Percentiles rank a stretch among this genome's conserved stretches.
Conservation (phyloP, 2,329 filamentous ascomycete species). For the Fusarium torulosum region DNA sequence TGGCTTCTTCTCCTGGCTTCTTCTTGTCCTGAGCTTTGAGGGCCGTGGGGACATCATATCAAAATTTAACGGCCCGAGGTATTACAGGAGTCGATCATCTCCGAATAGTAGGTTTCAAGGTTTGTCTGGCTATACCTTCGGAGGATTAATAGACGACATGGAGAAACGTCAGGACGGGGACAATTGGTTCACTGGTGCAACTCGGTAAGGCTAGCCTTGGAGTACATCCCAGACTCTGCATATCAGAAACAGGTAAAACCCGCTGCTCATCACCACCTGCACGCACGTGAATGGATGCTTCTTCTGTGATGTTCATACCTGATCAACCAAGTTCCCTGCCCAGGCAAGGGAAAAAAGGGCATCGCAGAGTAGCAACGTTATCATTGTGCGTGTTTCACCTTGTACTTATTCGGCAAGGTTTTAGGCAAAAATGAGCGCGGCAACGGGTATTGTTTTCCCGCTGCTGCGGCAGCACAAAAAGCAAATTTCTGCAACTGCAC, state of each 20-base stretch:
- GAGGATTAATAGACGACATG: constrained; percentile 7
- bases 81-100: constrained; percentile 9
- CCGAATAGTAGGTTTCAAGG: constrained; percentile 1
- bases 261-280: neutral
- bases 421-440: constrained; percentile 31
- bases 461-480: neutral
- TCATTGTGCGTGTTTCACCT: constrained; percentile 23
- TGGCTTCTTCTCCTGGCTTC: neutral
- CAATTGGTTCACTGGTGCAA: neutral
- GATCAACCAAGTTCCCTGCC: constrained; percentile 18
- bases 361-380: constrained; percentile 3
- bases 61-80: neutral
- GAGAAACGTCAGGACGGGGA: neutral
- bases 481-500: neutral
- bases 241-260: constrained; percentile 16
- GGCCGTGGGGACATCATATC: neutral
- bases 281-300: constrained; percentile 11
- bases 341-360: neutral
- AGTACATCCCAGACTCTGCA: constrained; percentile 3
- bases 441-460: constrained; percentile 13
- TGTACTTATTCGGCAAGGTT: constrained; percentile 9
- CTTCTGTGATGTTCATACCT: neutral
- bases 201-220: constrained; percentile 32
- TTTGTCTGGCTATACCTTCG: neutral
- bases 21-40: too few species aligned